phyloP scores from a whole-genome alignment of 2,329 filamentous ascomycete species.

The Beauveria bassiana region DNA sequence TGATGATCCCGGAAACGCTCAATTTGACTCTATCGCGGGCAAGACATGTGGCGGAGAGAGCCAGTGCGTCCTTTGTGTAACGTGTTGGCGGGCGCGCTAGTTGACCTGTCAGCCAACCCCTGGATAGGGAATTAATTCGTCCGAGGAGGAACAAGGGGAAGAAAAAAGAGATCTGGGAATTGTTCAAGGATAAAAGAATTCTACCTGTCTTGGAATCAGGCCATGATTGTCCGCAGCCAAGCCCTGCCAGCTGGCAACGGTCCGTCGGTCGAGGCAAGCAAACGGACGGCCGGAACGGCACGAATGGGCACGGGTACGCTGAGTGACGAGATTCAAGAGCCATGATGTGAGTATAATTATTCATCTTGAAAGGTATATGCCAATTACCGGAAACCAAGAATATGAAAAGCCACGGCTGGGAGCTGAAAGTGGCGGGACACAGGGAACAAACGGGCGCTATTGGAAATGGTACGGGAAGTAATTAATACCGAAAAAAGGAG shows the following conservation, averaged over 20 bases:
- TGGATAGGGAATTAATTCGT: too few relatives aligned
- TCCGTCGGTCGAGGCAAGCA: not conserved
- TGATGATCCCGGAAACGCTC: not conserved
- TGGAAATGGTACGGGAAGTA: too few relatives aligned
- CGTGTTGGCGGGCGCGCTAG: not conserved
- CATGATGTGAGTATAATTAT: too few relatives aligned
- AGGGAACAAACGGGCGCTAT: too few relatives aligned
- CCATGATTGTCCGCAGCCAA: not conserved
- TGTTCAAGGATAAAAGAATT: not conserved
- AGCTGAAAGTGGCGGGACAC: too few relatives aligned
- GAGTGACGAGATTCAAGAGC: too few relatives aligned
- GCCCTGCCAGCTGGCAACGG: conserved; percentile 4
- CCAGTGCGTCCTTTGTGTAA: not conserved
- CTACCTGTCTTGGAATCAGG: not conserved
- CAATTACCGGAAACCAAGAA: too few relatives aligned
- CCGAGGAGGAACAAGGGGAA: too few relatives aligned
- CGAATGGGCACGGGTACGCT: too few relatives aligned
- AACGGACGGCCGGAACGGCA: not conserved
- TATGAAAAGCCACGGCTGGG: too few relatives aligned
- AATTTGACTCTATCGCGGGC: not conserved
- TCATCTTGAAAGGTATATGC: too few relatives aligned
- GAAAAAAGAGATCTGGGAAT: not conserved
- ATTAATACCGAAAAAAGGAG: too few relatives aligned
- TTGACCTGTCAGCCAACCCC: not conserved
- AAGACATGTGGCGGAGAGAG: not conserved